Evolutionary conservation across 805 yeast species (phyloP), one percentile per base, ranked within the genome.

Genomic region (Huiozyma sinensis): DNA sequence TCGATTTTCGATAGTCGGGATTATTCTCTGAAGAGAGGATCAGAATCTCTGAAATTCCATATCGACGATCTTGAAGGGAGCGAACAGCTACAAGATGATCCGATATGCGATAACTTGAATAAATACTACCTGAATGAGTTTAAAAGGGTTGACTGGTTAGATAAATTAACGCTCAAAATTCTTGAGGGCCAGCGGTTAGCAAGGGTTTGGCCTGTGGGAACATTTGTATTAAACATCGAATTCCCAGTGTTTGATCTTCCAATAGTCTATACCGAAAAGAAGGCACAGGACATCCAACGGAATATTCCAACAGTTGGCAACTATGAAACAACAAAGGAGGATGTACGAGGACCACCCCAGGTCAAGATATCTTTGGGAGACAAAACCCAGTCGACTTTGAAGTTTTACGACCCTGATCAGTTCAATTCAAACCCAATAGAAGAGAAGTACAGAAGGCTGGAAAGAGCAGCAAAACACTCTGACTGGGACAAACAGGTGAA

Each of bases 401-500:
- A 65, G 30, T 71, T 81, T 12, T 77, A 76, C 56, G 92, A 83
- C 52, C 88, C 88, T 0, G 90, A 83, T 50, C 79, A 75, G 53
- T 69, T 64, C 47, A 65, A 69, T 17, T 77, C 73, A 47, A 95
- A 90, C 54, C 95, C 96, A 1, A 81, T 92, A 24, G 97, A 92
- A 57, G 73, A 79, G 50, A 92, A 90, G 59, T 87, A 83, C 57
- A 77, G 95, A 51, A 78, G 82, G 46, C 65, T 90, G 42, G 92
- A 89, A 50, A 81, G 97, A 61, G 77, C 83, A 40, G 86, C 89
- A 52, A 82, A 83, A 55, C 76, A 81, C 41, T 73, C 85, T 1
- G 74, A 84, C 28, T 64, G 86, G 33, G 97, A 89, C 57, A 79
- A 77, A 51, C 96, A 88, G 46, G 69, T 86, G 39, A 86, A 89